A percentile compares a stretch with the other conserved stretches of the same genome.
Evolutionary conservation across 1,284 basidiomycete species (phyloP).

Genomic region (Sporisorium iseilematis-ciliati): DNA sequence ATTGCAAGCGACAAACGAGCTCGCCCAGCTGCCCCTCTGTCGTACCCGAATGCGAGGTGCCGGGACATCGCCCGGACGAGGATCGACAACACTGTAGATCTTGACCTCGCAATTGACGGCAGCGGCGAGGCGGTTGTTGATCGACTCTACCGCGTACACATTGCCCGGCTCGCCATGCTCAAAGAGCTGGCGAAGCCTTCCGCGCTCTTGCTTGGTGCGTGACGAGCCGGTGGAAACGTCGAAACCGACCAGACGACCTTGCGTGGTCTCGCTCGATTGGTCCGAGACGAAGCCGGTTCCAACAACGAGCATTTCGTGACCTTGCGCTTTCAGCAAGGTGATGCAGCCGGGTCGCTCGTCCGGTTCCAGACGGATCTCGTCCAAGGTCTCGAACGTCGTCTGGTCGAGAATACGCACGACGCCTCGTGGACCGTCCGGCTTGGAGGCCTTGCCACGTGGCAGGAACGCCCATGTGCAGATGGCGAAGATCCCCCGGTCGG

Average conservation of each 20-base stretch:
- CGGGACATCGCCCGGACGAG: slow-evolving; percentile 11
- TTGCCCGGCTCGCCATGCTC: slow-evolving; percentile 57
- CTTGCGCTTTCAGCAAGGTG: slow-evolving; percentile 25
- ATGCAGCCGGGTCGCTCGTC: slow-evolving; percentile 64
- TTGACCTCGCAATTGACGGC: slow-evolving; percentile 65
- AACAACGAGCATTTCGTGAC: slow-evolving; percentile 46
- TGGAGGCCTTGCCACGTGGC: slow-evolving; percentile 40
- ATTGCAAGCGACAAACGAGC: slow-evolving; percentile 64
- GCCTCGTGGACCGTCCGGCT: slow-evolving; percentile 21
- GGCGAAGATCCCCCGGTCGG: slow-evolving; percentile 28
- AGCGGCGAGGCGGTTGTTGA: slow-evolving; percentile 46
- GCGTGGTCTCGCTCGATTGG: slow-evolving; percentile 41
- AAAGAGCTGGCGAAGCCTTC: slow-evolving; percentile 36
- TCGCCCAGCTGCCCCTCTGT: slow-evolving; percentile 58
- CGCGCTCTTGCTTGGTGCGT: slow-evolving; percentile 35
- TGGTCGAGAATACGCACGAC: slow-evolving; percentile 34
- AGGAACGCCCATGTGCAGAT: slow-evolving; percentile 52
- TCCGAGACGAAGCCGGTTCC: slow-evolving; percentile 57
- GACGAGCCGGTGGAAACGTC: slow-evolving; percentile 29
- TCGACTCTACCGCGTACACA: slow-evolving; percentile 55
- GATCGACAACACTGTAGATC: slow-evolving; percentile 38
- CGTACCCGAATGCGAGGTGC: slow-evolving; percentile 26
- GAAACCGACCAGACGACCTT: slow-evolving; percentile 56
- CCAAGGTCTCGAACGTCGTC: slow-evolving; percentile 24
- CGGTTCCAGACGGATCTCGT: slow-evolving; percentile 43